These are phyloP conservation scores for Calonectria multiphialidica DNA, from an alignment of 2,329 filamentous ascomycete genomes.

Conservation along the genomic window DNA sequence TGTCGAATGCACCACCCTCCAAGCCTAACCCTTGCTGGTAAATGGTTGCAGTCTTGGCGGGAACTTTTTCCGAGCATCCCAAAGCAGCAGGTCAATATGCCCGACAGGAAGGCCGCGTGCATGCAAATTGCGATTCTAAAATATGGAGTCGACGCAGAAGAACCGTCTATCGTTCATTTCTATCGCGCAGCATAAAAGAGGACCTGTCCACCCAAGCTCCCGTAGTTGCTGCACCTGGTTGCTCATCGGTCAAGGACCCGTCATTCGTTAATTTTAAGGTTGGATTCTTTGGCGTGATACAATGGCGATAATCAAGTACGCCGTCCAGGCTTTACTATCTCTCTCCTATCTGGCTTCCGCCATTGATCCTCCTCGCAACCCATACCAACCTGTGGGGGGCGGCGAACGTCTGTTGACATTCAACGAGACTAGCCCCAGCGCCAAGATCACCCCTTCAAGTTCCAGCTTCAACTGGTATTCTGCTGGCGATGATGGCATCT, in stretches of 20 bases:
- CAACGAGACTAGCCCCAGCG: conserved; percentile 67
- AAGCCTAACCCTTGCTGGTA: background rate
- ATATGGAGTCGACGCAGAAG: background rate
- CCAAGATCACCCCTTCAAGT: conserved; percentile 59
- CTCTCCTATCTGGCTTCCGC: conserved; percentile 42
- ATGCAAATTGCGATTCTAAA: background rate
- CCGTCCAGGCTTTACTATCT: conserved; percentile 13
- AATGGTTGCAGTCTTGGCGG: conserved; percentile 7
- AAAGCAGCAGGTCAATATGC: conserved; percentile 2
- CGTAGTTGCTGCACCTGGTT: background rate
- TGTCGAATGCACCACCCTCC: background rate
- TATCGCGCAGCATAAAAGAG: background rate
- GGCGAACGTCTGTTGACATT: conserved; percentile 69
- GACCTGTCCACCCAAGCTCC: background rate
- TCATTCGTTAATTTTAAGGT: background rate
- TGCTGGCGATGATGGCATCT: conserved; percentile 71
- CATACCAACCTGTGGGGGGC: conserved; percentile 66
- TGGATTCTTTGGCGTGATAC: background rate
- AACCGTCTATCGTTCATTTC: too few species aligned
- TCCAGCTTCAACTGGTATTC: conserved; percentile 69
- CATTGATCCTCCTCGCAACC: conserved; percentile 64
- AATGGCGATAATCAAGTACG: background rate
- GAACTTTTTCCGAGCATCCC: conserved; percentile 5
- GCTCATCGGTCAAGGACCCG: background rate
- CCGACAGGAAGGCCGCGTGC: background rate